Conservation (phyloP, 2,329 filamentous ascomycete genomes). For the Hymenoscyphus salicellus region DNA sequence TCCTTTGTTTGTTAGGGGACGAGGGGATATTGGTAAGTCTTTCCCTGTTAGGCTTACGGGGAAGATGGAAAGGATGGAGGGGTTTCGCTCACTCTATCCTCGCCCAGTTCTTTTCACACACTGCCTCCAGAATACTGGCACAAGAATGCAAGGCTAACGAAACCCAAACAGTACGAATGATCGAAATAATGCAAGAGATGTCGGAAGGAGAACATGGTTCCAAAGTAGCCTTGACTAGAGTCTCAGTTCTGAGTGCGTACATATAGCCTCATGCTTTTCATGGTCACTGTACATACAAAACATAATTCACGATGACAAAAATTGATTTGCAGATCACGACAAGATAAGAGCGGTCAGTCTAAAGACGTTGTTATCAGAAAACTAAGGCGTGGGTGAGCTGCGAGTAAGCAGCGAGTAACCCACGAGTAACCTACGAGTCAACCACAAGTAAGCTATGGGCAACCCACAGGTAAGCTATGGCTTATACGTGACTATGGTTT, state of each 20-base stretch:
- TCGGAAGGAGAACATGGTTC: constrained; percentile 54
- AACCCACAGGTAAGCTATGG: no score
- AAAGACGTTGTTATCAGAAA: no score
- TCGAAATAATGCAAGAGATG: constrained; percentile 61
- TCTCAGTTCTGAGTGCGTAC: constrained; percentile 55
- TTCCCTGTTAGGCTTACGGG: not conserved
- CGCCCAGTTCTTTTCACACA: not conserved
- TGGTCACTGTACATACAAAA: no score
- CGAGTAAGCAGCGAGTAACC: no score
- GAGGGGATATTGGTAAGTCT: constrained; percentile 57
- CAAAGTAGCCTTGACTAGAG: constrained; percentile 57
- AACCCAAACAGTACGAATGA: constrained; percentile 51
- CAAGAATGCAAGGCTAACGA: constrained; percentile 3
- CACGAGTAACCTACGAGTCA: no score
- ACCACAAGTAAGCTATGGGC: no score
- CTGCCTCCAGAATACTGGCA: not conserved
- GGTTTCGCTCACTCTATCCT: not conserved
- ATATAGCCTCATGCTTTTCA: constrained; percentile 15
- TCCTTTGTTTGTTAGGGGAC: constrained; percentile 58
- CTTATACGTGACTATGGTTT: no score
- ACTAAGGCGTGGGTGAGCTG: no score
- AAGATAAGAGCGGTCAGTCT: no score
- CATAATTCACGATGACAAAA: no score
- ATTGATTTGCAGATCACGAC: no score
- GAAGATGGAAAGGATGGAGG: not conserved